Percentiles rank a stretch among this genome's conserved stretches.
Evolutionary conservation across 768 basidiomycete species (phyloP).

Genomic region (Goffeauzyma gilvescens): DNA sequence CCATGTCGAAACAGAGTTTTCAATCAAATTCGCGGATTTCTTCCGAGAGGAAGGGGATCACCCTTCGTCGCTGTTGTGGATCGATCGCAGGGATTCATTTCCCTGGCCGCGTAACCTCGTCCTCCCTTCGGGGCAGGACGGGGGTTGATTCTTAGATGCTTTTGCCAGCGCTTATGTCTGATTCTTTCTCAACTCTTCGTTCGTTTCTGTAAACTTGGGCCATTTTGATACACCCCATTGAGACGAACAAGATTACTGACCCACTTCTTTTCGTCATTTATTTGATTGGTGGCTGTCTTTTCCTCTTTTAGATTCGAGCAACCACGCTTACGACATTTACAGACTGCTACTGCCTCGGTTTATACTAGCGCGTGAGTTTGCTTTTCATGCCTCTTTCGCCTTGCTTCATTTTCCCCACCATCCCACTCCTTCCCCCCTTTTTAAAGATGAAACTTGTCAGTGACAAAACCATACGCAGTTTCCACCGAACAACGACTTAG

Average conservation of each 20-base stretch:
- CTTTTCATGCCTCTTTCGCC: too few species aligned
- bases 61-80: conserved; percentile 29
- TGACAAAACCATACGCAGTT: conserved; percentile 34
- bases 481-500: conserved; percentile 32
- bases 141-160: conserved; percentile 25
- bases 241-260: too few species aligned
- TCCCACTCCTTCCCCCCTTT: not conserved
- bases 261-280: not conserved
- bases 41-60: too few species aligned
- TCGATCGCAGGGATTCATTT: conserved; percentile 17
- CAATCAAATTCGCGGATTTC: too few species aligned
- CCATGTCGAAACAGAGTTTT: conserved; percentile 33
- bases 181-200: conserved; percentile 9
- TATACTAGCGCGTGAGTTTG: not conserved
- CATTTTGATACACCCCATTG: not conserved
- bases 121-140: too few species aligned
- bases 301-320: too few species aligned
- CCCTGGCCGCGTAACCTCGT: too few species aligned
- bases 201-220: not conserved
- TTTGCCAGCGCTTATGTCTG: conserved; percentile 35
- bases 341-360: too few species aligned
- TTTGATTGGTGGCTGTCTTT: too few species aligned
- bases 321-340: too few species aligned
- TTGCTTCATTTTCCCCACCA: not conserved
- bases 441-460: conserved; percentile 26